A percentile compares a stretch with the other conserved stretches of the same genome.
phyloP scores from a whole-genome alignment of 1,139 yeast species.

The Taphrina confusa region DNA sequence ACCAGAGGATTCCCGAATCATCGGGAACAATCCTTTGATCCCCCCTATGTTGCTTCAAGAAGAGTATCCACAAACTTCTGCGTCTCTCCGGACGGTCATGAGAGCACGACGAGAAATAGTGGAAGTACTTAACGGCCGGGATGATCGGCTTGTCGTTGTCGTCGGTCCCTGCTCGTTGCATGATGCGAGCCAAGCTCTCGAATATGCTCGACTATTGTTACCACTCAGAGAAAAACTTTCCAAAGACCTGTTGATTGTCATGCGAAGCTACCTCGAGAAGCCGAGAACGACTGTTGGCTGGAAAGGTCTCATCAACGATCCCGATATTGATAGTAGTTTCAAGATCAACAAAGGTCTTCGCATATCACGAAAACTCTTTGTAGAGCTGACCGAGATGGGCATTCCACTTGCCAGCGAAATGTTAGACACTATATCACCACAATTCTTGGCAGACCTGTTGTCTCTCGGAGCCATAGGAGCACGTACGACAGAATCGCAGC shows the following conservation, averaged over 20 bases:
- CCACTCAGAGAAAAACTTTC: slow-evolving; percentile 63
- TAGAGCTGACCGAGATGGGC: slow-evolving; percentile 67
- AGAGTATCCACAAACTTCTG: slow-evolving; percentile 71
- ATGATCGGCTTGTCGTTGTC: slow-evolving; percentile 76
- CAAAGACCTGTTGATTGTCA: slow-evolving; percentile 77
- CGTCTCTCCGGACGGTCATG: slow-evolving; percentile 62
- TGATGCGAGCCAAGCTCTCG: slow-evolving; percentile 89
- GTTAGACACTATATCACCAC: slow-evolving; percentile 97
- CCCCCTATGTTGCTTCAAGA: slow-evolving; percentile 94
- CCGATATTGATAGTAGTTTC: slow-evolving; percentile 91
- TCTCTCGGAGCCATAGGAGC: slow-evolving; percentile 97
- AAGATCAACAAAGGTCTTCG: slow-evolving; percentile 92
- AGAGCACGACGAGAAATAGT: slow-evolving; percentile 77
- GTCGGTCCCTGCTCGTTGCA: slow-evolving; percentile 98
- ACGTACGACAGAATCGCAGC: slow-evolving; percentile 94
- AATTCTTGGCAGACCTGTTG: slow-evolving; percentile 83
- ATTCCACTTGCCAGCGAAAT: slow-evolving; percentile 95
- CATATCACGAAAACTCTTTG: slow-evolving; percentile 82
- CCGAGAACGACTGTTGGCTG: slow-evolving; percentile 99
- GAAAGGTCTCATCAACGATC: slow-evolving; percentile 96
- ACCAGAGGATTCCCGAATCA: slow-evolving; percentile 47
- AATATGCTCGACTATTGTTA: slow-evolving; percentile 70
- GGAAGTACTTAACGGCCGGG: slow-evolving; percentile 68
- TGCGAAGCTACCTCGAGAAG: slow-evolving; percentile 97
- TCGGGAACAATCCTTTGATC: slow-evolving; percentile 91